Percentiles rank a stretch among this genome's conserved stretches.
These are phyloP conservation scores for Scedosporium aurantiacum DNA, from an alignment of 2,329 filamentous ascomycete species.

Conservation along the genomic window DNA sequence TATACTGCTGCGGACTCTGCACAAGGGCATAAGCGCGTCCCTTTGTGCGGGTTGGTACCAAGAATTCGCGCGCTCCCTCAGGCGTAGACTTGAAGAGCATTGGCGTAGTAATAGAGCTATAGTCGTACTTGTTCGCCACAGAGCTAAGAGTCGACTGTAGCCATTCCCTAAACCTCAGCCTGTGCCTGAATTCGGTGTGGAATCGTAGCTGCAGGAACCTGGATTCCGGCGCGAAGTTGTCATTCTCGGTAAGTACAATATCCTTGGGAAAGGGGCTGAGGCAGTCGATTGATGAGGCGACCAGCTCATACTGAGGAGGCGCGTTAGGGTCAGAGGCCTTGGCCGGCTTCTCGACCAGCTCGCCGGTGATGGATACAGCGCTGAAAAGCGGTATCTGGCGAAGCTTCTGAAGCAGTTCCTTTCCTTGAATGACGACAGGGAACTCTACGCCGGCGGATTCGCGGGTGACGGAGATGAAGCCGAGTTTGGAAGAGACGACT, in stretches of 20 bases:
- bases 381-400: slow-evolving; percentile 37
- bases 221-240: slow-evolving; percentile 60
- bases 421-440: slow-evolving; percentile 24
- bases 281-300: slow-evolving; percentile 42
- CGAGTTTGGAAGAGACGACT: slow-evolving; percentile 56
- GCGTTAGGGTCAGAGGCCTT: slow-evolving; percentile 12
- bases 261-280: slow-evolving; percentile 66
- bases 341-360: slow-evolving; percentile 14
- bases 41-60: slow-evolving; percentile 72
- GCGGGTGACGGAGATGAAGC: slow-evolving; percentile 51
- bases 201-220: slow-evolving; percentile 81
- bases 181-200: slow-evolving; percentile 51
- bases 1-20: slow-evolving; percentile 96
- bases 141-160: slow-evolving; percentile 42
- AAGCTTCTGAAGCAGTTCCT: slow-evolving; percentile 29
- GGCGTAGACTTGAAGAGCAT: slow-evolving; percentile 95
- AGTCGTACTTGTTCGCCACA: slow-evolving; percentile 44
- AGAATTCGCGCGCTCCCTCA: slow-evolving; percentile 86
- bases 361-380: slow-evolving; percentile 38
- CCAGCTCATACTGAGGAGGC: slow-evolving; percentile 12
- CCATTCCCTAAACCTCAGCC: slow-evolving; percentile 59
- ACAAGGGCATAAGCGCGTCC: slow-evolving; percentile 82
- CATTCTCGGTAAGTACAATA: slow-evolving; percentile 64
- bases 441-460: slow-evolving; percentile 21
- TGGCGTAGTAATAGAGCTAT: slow-evolving; percentile 80